phyloP scores from a whole-genome alignment of 2,329 filamentous ascomycete species.

The Fusarium veterinarium region DNA sequence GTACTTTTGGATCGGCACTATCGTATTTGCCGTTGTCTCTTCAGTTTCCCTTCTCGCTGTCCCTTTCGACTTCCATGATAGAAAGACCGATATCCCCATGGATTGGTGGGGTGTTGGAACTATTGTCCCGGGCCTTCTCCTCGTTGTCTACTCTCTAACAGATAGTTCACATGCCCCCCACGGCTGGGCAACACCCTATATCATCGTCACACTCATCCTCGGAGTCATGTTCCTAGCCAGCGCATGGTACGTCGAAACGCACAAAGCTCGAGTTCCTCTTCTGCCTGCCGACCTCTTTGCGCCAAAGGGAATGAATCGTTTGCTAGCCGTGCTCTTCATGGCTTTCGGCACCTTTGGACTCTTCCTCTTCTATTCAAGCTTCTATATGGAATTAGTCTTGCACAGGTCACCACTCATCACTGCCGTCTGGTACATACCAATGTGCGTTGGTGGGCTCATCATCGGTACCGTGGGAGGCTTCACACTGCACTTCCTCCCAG shows the following conservation, averaged over 20 bases:
- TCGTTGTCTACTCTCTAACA: slow-evolving; percentile 76
- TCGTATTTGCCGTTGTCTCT: slow-evolving; percentile 58
- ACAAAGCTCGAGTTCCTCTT: slow-evolving; percentile 69
- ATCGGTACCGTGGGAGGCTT: slow-evolving; percentile 65
- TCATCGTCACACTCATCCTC: slow-evolving; percentile 68
- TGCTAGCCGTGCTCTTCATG: slow-evolving; percentile 65
- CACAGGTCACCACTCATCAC: slow-evolving; percentile 63
- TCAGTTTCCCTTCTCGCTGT: slow-evolving; percentile 56
- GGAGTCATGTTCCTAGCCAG: slow-evolving; percentile 63
- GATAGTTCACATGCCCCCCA: slow-evolving; percentile 71
- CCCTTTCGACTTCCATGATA: slow-evolving; percentile 50
- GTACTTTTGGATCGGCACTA: slow-evolving; percentile 75
- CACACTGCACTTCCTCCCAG: slow-evolving; percentile 66
- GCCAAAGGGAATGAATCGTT: slow-evolving; percentile 66
- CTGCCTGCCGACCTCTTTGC: slow-evolving; percentile 71
- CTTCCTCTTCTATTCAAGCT: slow-evolving; percentile 71
- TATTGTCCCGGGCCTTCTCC: slow-evolving; percentile 67
- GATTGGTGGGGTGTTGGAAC: slow-evolving; percentile 69
- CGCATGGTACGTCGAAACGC: slow-evolving; percentile 72
- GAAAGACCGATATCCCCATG: slow-evolving; percentile 56
- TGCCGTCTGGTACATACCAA: slow-evolving; percentile 69
- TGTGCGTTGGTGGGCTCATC: slow-evolving; percentile 68
- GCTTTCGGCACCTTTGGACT: slow-evolving; percentile 67
- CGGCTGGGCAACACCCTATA: slow-evolving; percentile 74
- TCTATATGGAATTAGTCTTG: slow-evolving; percentile 69